Percentiles rank a stretch among this genome's conserved stretches.
phyloP scores from a whole-genome alignment of 495 filamentous ascomycete genomes.

The Wilcoxina mikolae region DNA sequence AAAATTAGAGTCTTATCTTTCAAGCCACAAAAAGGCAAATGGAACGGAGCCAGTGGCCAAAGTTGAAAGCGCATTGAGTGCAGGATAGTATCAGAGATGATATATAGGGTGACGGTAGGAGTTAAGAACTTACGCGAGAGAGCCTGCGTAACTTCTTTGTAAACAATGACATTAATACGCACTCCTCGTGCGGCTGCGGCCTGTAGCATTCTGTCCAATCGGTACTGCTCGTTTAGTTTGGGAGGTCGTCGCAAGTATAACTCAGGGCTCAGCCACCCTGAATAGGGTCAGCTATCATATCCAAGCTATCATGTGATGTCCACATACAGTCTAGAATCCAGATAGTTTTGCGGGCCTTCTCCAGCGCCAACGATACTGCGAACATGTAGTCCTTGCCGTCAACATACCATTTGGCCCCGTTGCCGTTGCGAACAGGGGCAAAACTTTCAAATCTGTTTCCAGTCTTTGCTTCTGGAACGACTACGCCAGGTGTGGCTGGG shows the following conservation, averaged over 20 bases:
- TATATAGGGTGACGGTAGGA: constrained; percentile 5
- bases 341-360: constrained; percentile 68
- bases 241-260: constrained; percentile 80
- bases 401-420: constrained; percentile 78
- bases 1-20: constrained; percentile 32
- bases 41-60: constrained; percentile 21
- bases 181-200: constrained; percentile 81
- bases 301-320: not conserved
- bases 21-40: constrained; percentile 34
- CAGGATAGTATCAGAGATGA: constrained; percentile 5
- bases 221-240: constrained; percentile 65
- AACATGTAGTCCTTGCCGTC: constrained; percentile 87
- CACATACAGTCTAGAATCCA: constrained; percentile 76
- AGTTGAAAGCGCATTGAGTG: constrained; percentile 1
- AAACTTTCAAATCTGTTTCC: constrained; percentile 70
- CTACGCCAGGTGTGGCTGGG: constrained; percentile 19
- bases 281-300: constrained; percentile 8
- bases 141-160: constrained; percentile 84
- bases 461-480: constrained; percentile 17
- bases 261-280: constrained; percentile 79
- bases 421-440: constrained; percentile 49
- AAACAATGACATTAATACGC: constrained; percentile 77
- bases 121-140: constrained; percentile 54
- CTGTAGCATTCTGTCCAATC: constrained; percentile 76
- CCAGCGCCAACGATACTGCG: constrained; percentile 71